These are phyloP conservation scores for Globisporangium irregulare DNA, from an alignment of 352 stramenopile genomes.

Conservation along the genomic window DNA sequence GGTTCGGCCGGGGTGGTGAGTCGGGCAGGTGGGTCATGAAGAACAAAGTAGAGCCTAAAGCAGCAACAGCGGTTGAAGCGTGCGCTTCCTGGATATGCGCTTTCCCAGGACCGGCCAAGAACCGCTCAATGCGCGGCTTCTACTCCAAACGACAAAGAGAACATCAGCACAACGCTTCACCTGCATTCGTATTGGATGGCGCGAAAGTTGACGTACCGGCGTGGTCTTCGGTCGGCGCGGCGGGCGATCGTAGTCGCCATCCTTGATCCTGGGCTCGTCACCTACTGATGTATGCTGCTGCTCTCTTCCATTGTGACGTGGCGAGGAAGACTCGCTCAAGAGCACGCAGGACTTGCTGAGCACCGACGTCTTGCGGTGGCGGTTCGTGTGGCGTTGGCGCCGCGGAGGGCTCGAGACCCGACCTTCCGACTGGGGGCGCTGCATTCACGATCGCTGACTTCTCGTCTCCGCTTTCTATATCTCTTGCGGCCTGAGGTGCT, in stretches of 20 bases:
- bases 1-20: conserved; percentile 33
- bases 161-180: neutral
- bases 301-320: neutral
- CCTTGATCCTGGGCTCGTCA: neutral
- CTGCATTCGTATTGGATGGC: too few species aligned
- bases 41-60: conserved; percentile 4
- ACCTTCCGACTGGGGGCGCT: conserved; percentile 14
- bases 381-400: neutral
- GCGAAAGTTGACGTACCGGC: conserved; percentile 19
- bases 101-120: conserved; percentile 30
- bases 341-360: conserved; percentile 20
- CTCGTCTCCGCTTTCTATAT: neutral
- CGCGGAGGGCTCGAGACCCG: neutral
- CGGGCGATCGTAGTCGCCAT: neutral
- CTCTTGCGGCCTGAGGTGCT: neutral
- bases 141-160: conserved; percentile 7
- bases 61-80: neutral
- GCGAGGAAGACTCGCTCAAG: conserved; percentile 4
- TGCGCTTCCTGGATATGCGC: conserved; percentile 14
- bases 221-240: conserved; percentile 37
- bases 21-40: conserved; percentile 57
- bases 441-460: neutral
- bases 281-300: neutral
- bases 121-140: conserved; percentile 42
- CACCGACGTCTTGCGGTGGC: conserved; percentile 5